Evolutionary conservation across 495 filamentous ascomycete species (phyloP).

Genomic region (Aspergillus conjunctus): DNA sequence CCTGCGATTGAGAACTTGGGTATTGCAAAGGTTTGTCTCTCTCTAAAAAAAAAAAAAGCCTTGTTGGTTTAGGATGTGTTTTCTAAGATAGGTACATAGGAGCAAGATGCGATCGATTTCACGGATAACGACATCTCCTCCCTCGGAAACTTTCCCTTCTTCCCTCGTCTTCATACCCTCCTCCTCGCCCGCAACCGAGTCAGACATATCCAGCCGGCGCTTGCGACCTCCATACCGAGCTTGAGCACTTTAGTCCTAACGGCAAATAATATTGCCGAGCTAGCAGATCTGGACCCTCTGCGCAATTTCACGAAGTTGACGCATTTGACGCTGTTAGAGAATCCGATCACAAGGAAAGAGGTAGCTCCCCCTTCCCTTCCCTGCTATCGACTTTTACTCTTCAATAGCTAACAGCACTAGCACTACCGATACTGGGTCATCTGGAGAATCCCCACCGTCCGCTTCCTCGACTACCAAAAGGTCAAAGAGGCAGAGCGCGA

Average conservation of each 20-base stretch:
- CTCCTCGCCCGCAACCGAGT: slow-evolving; percentile 89
- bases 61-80: no score
- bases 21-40: slow-evolving; percentile 76
- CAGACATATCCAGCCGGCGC: slow-evolving; percentile 70
- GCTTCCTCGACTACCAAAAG: slow-evolving; percentile 92
- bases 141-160: slow-evolving; percentile 92
- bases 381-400: neutral
- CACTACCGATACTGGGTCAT: slow-evolving; percentile 91
- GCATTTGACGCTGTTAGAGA: slow-evolving; percentile 80
- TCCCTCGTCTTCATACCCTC: slow-evolving; percentile 80
- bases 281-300: slow-evolving; percentile 87
- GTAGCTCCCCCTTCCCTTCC: slow-evolving; percentile 41
- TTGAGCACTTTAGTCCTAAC: slow-evolving; percentile 78
- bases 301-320: slow-evolving; percentile 67
- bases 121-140: slow-evolving; percentile 95
- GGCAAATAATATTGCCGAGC: slow-evolving; percentile 71
- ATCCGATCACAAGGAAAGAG: slow-evolving; percentile 90
- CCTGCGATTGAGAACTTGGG: slow-evolving; percentile 97
- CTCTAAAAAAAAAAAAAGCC: neutral
- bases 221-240: slow-evolving; percentile 75
- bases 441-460: slow-evolving; percentile 79
- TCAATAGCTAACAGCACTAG: slow-evolving; percentile 43
- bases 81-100: slow-evolving; percentile 39
- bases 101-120: slow-evolving; percentile 94
- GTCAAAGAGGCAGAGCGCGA: slow-evolving; percentile 83